Evolutionary conservation across 805 yeast species (phyloP).

Genomic region (Candida khao-thaluensis): DNA sequence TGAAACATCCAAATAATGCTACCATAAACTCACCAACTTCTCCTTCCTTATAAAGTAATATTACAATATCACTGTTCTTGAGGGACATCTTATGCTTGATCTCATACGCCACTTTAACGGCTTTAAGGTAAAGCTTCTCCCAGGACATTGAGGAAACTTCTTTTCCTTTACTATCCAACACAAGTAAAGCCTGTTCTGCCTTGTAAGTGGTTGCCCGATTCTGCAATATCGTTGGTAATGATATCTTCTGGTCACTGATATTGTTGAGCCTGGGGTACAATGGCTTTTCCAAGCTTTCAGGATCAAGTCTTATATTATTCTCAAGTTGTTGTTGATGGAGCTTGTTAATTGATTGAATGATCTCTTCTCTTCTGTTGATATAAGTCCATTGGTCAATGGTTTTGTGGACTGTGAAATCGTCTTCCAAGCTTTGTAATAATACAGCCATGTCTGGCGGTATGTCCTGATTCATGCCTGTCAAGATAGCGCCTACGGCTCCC

Average conservation of each 20-base stretch:
- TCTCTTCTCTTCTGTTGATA: conserved; percentile 45
- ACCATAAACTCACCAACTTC: conserved; percentile 85
- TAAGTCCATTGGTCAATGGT: conserved; percentile 48
- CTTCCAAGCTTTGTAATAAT: conserved; percentile 40
- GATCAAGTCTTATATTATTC: conserved; percentile 25
- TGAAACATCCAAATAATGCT: conserved; percentile 85
- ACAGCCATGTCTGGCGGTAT: conserved; percentile 47
- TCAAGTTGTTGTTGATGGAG: conserved; percentile 34
- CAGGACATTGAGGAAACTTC: conserved; percentile 76
- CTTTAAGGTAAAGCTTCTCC: conserved; percentile 81
- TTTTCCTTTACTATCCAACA: conserved; percentile 77
- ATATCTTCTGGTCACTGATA: conserved; percentile 14
- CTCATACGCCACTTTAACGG: conserved; percentile 86
- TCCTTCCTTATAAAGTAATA: conserved; percentile 75
- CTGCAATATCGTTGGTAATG: conserved; percentile 65
- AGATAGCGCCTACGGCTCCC: conserved; percentile 14
- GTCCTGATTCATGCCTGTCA: conserved; percentile 26
- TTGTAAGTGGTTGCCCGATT: conserved; percentile 67
- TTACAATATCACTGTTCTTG: conserved; percentile 79
- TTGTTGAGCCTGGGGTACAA: conserved; percentile 51
- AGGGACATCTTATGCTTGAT: conserved; percentile 70
- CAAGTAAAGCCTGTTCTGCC: conserved; percentile 64
- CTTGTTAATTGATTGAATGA: conserved; percentile 36
- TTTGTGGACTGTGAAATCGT: conserved; percentile 40
- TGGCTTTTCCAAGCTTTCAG: conserved; percentile 52